Evolutionary conservation across 768 basidiomycete genomes (phyloP).

Genomic region (Tulasnella sp.): DNA sequence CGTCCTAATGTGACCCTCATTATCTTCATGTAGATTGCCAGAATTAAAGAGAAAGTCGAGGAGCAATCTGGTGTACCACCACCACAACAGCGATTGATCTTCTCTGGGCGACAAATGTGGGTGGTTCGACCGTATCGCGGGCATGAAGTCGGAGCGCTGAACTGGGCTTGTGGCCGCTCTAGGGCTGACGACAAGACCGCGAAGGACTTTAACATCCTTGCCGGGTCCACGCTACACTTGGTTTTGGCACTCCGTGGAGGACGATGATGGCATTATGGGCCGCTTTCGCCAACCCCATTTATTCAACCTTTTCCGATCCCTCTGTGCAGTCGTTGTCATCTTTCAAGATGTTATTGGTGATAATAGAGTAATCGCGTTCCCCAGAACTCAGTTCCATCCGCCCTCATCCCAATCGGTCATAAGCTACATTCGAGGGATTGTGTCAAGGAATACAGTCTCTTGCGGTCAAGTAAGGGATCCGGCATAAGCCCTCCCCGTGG

Average conservation of each 20-base stretch:
- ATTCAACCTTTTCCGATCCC: neutral
- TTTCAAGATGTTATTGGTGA: neutral
- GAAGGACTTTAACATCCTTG: conserved; percentile 66
- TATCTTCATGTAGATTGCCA: conserved; percentile 49
- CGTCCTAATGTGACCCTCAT: neutral
- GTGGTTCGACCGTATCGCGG: conserved; percentile 16
- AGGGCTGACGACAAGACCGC: conserved; percentile 91
- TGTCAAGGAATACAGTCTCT: neutral
- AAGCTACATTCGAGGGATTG: neutral
- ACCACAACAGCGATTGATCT: conserved; percentile 90
- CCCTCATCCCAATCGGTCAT: too few species aligned
- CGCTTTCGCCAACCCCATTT: neutral
- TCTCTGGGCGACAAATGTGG: conserved; percentile 84
- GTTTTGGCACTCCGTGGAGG: conserved; percentile 95
- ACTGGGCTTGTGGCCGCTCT: neutral
- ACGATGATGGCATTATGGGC: conserved; percentile 24
- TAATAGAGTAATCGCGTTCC: neutral
- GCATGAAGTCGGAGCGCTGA: neutral
- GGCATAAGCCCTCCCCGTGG: neutral
- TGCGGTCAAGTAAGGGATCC: neutral
- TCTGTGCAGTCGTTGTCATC: neutral
- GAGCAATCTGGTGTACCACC: conserved; percentile 98
- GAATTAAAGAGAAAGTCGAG: conserved; percentile 96
- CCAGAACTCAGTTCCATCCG: too few species aligned
- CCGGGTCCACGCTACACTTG: conserved; percentile 84